Evolutionary conservation across 495 filamentous ascomycete genomes (phyloP), one percentile per base, ranked within the genome.

Genomic region (Penicillium fimorum): DNA sequence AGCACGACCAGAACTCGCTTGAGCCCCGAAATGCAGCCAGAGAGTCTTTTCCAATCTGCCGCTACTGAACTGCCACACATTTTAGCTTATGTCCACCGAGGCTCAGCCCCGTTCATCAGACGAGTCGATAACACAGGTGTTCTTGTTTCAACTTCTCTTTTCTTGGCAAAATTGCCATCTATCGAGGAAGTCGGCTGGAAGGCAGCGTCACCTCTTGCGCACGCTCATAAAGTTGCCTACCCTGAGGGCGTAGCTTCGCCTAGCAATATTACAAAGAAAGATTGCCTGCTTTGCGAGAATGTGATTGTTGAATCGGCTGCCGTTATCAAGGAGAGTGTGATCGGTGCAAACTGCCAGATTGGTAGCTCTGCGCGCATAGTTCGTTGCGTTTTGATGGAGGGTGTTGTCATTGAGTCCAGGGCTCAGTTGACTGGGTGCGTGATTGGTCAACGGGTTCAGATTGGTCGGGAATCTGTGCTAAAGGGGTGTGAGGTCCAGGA

Each of bases 401-500:
- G 90, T 5, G 91, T 86, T 3, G 84, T 88, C 4, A 83, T 98
- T 3, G 91, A 85, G 10, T 84, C 87, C 62, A 83, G 86, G 18
- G 87, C 83, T 61, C 84, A 86, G 63, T 70, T 97, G 47, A 91
- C 85, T 7, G 89, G 88, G 2, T 96, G 91, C 62, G 83, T 96
- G 22, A 64, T 97, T 10, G 94, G 94, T 1, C 81, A 84, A 50
- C 72, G 88, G 37, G 84, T 81, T 45, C 84, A 83, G 61, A 81
- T 97, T 45, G 91, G 92, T 1, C 84, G 87, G 22, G 87, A 87
- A 42, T 87, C 82, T 50, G 77, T 79, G 12, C 72, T 98, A 50
- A 89, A 82, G 50, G 90, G 96, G 56, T 96, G 91, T 61, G 92
- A 96, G 71, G 84, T 97, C 1, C 90, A 95, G 68, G 90, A 96